These are phyloP conservation scores for Seminavis robusta DNA, from an alignment of 108 stramenopile genomes.

Conservation along the genomic window DNA sequence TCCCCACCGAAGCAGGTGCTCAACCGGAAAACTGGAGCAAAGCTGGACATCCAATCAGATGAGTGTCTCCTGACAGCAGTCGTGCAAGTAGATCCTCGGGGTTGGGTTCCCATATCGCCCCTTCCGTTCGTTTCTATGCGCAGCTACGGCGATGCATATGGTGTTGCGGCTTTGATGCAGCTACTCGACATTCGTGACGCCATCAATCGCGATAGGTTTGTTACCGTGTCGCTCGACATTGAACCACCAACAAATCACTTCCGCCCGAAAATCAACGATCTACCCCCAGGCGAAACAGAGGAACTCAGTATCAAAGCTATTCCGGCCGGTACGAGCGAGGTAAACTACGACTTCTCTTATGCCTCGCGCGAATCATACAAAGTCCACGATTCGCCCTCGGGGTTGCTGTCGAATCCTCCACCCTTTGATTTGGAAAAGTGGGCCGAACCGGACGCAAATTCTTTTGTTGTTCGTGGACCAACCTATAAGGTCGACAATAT, in stretches of 20 bases:
- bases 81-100: constrained; percentile 88
- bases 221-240: constrained; percentile 50
- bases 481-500: constrained; percentile 65
- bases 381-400: constrained; percentile 11
- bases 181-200: constrained; percentile 83
- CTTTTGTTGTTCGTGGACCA: constrained; percentile 85
- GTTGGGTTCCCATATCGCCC: constrained; percentile 77
- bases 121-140: constrained; percentile 48
- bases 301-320: too few relatives aligned
- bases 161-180: constrained; percentile 73
- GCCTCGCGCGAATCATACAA: constrained; percentile 21
- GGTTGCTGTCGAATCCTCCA: constrained; percentile 20
- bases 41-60: constrained; percentile 2
- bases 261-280: too few relatives aligned
- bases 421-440: constrained; percentile 42
- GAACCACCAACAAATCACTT: too few relatives aligned
- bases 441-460: constrained; percentile 84
- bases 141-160: constrained; percentile 78
- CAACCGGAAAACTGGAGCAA: constrained; percentile 8
- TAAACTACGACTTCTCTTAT: constrained; percentile 39
- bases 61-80: constrained; percentile 85
- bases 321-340: too few relatives aligned
- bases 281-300: too few relatives aligned
- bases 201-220: constrained; percentile 69
- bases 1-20: constrained; percentile 41